Percentiles rank a stretch among this genome's conserved stretches.
Conservation (phyloP, 176 grass and related monocot genomes). For the Alloteropsis semialata region DNA sequence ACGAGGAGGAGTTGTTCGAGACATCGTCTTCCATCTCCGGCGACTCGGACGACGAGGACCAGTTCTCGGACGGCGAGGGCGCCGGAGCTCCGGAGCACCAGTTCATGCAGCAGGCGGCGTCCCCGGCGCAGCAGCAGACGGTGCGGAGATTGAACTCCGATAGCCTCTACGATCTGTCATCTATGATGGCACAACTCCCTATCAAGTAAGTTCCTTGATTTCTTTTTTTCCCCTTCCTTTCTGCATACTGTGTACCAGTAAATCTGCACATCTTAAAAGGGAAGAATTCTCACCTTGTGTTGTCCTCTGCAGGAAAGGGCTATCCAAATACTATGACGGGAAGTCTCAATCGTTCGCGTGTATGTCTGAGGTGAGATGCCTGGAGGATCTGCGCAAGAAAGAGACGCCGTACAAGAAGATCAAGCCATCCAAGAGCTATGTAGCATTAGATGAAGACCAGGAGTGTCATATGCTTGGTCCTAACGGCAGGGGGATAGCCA, state of each 20-base stretch:
- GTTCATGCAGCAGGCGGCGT: slow-evolving; percentile 20
- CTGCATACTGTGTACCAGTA: neutral
- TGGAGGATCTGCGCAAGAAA: slow-evolving; percentile 72
- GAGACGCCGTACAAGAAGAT: slow-evolving; percentile 50
- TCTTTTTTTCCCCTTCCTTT: neutral
- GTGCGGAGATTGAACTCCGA: slow-evolving; percentile 34
- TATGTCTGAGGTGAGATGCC: slow-evolving; percentile 60
- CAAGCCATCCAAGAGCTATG: slow-evolving; percentile 47
- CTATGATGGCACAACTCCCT: slow-evolving; percentile 59
- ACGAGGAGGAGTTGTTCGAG: slow-evolving; percentile 55
- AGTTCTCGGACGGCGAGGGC: slow-evolving; percentile 37
- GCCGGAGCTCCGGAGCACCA: slow-evolving; percentile 1
- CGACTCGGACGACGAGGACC: slow-evolving; percentile 40
- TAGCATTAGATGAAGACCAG: slow-evolving; percentile 43
- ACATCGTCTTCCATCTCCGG: slow-evolving; percentile 61
- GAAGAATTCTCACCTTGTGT: slow-evolving; percentile 4
- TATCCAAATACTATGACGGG: slow-evolving; percentile 79
- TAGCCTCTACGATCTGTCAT: slow-evolving; percentile 55
- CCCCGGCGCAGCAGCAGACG: neutral
- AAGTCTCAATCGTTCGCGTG: slow-evolving; percentile 81
- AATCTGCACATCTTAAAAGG: neutral
- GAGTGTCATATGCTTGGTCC: neutral
- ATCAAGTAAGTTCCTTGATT: slow-evolving; percentile 50
- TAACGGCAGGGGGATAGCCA: slow-evolving; percentile 23
- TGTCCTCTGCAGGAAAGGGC: slow-evolving; percentile 60